Conservation (phyloP, 345 rosid genomes). For the Salix viminalis region DNA sequence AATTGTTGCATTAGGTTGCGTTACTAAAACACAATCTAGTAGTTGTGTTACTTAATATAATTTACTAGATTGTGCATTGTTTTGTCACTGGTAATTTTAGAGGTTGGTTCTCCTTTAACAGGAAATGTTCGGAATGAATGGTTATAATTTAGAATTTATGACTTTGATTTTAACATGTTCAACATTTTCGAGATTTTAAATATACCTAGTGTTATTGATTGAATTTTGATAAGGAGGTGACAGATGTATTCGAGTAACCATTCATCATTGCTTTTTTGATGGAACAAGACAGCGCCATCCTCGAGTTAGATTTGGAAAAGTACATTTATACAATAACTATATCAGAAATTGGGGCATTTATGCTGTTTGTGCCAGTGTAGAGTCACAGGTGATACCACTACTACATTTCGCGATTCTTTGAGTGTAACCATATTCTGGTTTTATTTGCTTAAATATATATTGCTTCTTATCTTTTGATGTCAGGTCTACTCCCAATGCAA, state of each 20-base stretch:
- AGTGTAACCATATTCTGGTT: neutral
- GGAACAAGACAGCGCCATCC: constrained; percentile 91
- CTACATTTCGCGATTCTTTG: neutral
- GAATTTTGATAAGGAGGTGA: too few relatives aligned
- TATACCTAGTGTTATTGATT: too few relatives aligned
- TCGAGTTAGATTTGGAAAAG: constrained; percentile 81
- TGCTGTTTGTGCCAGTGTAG: constrained; percentile 91
- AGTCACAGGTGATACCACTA: constrained; percentile 59
- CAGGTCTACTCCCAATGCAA: constrained; percentile 92
- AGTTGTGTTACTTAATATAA: too few relatives aligned
- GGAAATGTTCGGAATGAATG: too few relatives aligned
- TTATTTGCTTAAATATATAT: neutral
- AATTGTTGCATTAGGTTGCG: too few relatives aligned
- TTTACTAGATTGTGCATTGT: too few relatives aligned
- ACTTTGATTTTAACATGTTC: too few relatives aligned
- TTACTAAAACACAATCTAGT: too few relatives aligned
- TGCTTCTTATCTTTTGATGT: neutral
- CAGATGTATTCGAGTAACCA: constrained; percentile 79
- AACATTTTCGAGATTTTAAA: too few relatives aligned
- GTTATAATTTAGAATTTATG: too few relatives aligned
- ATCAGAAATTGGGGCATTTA: constrained; percentile 87
- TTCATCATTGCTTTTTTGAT: constrained; percentile 93
- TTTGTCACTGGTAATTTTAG: too few relatives aligned
- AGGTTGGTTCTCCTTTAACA: too few relatives aligned
- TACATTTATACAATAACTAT: constrained; percentile 84